phyloP scores from a whole-genome alignment of 225 moss, liverwort and hornwort genomes.

The Physcomitrellopsis africana region DNA sequence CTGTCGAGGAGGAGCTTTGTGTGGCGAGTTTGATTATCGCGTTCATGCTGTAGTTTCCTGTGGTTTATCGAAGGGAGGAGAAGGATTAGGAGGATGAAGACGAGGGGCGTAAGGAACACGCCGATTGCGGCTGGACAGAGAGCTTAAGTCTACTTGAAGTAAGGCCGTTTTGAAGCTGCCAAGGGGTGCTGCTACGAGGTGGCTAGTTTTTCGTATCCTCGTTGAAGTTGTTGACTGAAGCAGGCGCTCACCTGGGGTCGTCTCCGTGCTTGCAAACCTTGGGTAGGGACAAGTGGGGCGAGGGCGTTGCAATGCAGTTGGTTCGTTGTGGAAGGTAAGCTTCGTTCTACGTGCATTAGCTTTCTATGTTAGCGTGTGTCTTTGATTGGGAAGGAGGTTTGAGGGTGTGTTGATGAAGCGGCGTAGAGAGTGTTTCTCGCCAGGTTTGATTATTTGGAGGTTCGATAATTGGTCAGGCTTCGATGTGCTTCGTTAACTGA shows the following conservation, averaged over 20 bases:
- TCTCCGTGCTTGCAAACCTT: slow-evolving; percentile 24
- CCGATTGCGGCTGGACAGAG: slow-evolving; percentile 10
- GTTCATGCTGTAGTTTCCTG: slow-evolving; percentile 23
- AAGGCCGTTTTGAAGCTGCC: background rate
- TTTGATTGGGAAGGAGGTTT: slow-evolving; percentile 12
- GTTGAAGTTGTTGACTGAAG: slow-evolving; percentile 26
- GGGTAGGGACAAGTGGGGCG: slow-evolving; percentile 12
- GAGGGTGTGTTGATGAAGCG: background rate
- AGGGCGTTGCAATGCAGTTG: slow-evolving; percentile 37
- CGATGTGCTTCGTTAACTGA: background rate
- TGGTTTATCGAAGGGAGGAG: background rate
- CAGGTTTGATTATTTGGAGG: background rate
- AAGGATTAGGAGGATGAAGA: background rate
- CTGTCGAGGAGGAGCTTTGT: too few species aligned
- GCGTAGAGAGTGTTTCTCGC: slow-evolving; percentile 1
- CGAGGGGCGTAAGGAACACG: background rate
- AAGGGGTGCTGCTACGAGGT: slow-evolving; percentile 14
- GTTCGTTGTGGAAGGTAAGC: slow-evolving; percentile 33
- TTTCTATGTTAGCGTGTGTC: background rate
- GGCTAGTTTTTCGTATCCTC: slow-evolving; percentile 25
- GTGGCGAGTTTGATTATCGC: too few species aligned
- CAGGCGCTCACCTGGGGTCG: slow-evolving; percentile 13
- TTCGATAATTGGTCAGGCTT: background rate
- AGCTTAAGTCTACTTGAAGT: slow-evolving; percentile 22
- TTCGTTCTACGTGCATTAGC: background rate